phyloP scores from a whole-genome alignment of 805 yeast species.

The Yarrowia sp. region DNA sequence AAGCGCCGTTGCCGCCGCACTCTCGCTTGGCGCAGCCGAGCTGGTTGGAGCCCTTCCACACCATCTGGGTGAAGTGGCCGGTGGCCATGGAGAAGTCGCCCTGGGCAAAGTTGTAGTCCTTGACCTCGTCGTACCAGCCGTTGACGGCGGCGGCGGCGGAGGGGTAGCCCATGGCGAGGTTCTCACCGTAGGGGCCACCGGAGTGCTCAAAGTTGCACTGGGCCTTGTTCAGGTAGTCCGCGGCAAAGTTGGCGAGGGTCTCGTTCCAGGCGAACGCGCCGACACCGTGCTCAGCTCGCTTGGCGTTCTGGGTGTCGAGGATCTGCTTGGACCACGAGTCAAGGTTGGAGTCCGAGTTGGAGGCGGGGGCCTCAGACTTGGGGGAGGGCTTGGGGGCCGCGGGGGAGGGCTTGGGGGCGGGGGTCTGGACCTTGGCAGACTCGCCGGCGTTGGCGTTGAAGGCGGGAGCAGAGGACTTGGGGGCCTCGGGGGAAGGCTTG shows the following conservation, averaged over 20 bases:
- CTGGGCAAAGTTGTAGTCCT: constrained; percentile 50
- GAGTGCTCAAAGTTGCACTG: constrained; percentile 63
- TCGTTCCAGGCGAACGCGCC: constrained; percentile 54
- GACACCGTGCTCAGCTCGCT: constrained; percentile 35
- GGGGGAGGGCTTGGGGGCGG: constrained; percentile 1
- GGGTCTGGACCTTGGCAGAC: constrained; percentile 4
- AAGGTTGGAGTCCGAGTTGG: background rate
- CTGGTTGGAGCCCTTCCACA: constrained; percentile 62
- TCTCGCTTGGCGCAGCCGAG: constrained; percentile 71
- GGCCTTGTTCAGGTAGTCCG: constrained; percentile 47
- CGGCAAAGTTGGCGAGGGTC: constrained; percentile 53
- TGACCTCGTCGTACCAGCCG: constrained; percentile 75
- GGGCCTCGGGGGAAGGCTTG: background rate
- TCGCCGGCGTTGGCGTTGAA: constrained; percentile 1
- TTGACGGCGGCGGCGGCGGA: constrained; percentile 47
- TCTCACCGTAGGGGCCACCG: constrained; percentile 69
- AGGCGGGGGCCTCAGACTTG: constrained; percentile 3
- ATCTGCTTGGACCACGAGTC: constrained; percentile 28
- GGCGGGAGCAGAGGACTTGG: background rate
- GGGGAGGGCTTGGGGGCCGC: constrained; percentile 15
- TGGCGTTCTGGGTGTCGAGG: constrained; percentile 34
- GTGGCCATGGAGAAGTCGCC: constrained; percentile 46
- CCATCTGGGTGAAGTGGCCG: constrained; percentile 80
- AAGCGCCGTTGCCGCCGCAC: constrained; percentile 56
- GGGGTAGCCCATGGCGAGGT: constrained; percentile 71